Evolutionary conservation across 345 rosid species (phyloP).

Genomic region (Gossypioides kirkii): DNA sequence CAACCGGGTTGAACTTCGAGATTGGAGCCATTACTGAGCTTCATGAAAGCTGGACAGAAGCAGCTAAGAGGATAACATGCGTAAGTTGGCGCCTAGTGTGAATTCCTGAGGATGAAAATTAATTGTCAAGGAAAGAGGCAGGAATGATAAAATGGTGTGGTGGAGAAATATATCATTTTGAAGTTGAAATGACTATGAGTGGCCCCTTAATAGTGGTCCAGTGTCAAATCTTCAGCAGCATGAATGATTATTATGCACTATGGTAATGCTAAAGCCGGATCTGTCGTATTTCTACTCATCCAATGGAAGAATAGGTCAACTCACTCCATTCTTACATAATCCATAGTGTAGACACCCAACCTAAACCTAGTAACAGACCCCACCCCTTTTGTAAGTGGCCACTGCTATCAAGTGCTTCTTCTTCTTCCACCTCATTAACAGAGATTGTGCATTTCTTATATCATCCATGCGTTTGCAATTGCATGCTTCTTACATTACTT

Average conservation of each 20-base stretch:
- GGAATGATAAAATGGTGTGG: background rate
- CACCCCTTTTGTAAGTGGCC: background rate
- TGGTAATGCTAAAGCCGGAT: no score
- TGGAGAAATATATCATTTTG: background rate
- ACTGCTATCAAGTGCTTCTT: background rate
- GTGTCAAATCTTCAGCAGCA: background rate
- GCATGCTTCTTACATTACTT: no score
- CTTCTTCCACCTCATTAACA: background rate
- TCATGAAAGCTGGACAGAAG: background rate
- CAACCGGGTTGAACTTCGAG: background rate
- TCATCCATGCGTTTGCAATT: no score
- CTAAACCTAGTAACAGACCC: background rate
- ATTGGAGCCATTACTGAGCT: background rate
- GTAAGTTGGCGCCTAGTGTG: background rate
- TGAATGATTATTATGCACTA: background rate
- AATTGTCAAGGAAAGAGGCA: background rate
- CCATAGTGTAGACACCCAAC: no score
- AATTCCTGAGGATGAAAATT: background rate
- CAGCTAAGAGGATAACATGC: background rate
- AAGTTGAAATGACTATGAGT: background rate
- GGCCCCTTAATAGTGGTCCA: background rate
- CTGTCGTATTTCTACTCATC: no score
- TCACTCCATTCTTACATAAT: no score
- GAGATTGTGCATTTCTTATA: no score
- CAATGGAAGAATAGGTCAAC: no score